Conservation (phyloP, 2,329 filamentous ascomycete species). For the Ramichloridium luteum region DNA sequence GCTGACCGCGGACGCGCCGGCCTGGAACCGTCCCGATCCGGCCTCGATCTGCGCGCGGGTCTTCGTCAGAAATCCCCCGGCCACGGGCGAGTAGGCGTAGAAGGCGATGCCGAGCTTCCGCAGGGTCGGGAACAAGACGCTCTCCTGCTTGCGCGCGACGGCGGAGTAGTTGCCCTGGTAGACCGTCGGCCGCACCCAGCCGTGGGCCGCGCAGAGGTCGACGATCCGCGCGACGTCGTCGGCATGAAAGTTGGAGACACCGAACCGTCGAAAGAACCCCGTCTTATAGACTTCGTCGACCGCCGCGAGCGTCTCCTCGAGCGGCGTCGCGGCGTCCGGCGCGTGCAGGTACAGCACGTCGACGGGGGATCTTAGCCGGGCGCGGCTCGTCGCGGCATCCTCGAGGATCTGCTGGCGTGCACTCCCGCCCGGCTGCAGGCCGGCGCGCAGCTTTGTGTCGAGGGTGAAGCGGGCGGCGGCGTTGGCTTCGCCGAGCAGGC, state of each 20-base stretch:
- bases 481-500: conserved; percentile 26
- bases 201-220: conserved; percentile 31
- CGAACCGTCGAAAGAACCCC: conserved; percentile 35
- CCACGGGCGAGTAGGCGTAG: conserved; percentile 33
- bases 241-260: conserved; percentile 35
- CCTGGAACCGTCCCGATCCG: conserved; percentile 18
- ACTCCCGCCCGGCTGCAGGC: neutral
- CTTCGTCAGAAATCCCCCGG: conserved; percentile 38
- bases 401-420: conserved; percentile 4
- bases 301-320: conserved; percentile 35
- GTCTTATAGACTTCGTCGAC: conserved; percentile 36
- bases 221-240: conserved; percentile 39
- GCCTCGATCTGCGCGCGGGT: conserved; percentile 22
- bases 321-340: conserved; percentile 32
- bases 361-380: conserved; percentile 13
- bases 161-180: conserved; percentile 38
- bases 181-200: conserved; percentile 32
- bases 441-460: conserved; percentile 8
- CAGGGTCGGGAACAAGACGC: conserved; percentile 32
- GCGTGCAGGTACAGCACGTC: conserved; percentile 28
- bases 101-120: conserved; percentile 32
- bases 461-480: conserved; percentile 7
- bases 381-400: conserved; percentile 6
- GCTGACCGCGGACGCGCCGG: conserved; percentile 10
- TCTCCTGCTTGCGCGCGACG: conserved; percentile 28